These are phyloP conservation scores for Entrophospora sp. DNA, from an alignment of 192 early-diverging fungal genomes.

Conservation along the genomic window DNA sequence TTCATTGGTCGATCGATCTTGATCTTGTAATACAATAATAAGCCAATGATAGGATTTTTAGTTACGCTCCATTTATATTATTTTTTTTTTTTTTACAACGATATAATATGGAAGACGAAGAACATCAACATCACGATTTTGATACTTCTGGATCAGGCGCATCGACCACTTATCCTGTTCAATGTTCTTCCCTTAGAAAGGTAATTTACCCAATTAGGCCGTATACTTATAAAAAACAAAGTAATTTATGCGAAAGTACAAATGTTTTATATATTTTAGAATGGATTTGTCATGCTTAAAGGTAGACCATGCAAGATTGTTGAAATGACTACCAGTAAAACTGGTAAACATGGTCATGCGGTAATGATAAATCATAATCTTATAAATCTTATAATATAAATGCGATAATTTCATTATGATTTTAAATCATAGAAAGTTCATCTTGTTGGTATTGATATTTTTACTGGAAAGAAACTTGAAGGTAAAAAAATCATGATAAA, in stretches of 20 bases:
- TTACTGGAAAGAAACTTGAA: conserved; percentile 97
- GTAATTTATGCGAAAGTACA: not conserved
- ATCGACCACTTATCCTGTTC: conserved; percentile 92
- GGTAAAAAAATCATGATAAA: not conserved
- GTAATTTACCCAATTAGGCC: too few species aligned
- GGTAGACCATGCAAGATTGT: conserved; percentile 99
- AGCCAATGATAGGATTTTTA: too few species aligned
- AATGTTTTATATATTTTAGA: conserved; percentile 25
- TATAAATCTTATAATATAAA: not conserved
- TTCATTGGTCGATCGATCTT: too few species aligned
- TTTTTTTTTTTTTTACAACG: too few species aligned
- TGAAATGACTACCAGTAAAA: conserved; percentile 99
- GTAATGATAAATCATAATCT: not conserved
- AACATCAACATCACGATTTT: conserved; percentile 63
- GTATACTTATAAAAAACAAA: not conserved
- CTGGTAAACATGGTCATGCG: conserved; percentile 99
- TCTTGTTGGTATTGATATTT: conserved; percentile 90
- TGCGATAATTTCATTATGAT: not conserved
- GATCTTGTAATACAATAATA: too few species aligned
- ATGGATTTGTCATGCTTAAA: conserved; percentile 97
- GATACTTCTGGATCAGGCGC: conserved; percentile 73
- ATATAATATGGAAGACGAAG: conserved; percentile 48
- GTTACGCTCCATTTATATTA: too few species aligned
- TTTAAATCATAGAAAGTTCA: conserved; percentile 81
- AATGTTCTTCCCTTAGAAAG: conserved; percentile 99